phyloP scores from a whole-genome alignment of 1,139 yeast species.

The Meyerozyma athensensis region DNA sequence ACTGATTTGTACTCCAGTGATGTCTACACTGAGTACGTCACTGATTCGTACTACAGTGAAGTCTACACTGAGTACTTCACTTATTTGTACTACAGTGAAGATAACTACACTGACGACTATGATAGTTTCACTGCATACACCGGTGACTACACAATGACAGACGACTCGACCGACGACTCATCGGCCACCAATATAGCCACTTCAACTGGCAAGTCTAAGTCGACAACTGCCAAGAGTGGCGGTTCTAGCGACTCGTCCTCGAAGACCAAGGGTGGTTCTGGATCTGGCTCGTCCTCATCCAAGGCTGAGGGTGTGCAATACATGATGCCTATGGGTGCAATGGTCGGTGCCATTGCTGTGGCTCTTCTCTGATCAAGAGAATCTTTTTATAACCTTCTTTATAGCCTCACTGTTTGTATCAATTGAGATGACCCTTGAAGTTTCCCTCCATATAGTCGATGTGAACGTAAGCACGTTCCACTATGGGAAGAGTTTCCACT shows the following conservation, averaged over 20 bases:
- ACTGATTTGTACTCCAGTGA: neutral
- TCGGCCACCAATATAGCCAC: neutral
- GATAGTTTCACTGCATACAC: conserved; percentile 1
- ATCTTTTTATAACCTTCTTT: neutral
- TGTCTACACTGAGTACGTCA: neutral
- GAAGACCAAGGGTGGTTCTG: conserved; percentile 5
- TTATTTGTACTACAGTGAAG: neutral
- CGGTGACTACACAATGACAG: conserved; percentile 4
- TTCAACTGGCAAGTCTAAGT: conserved; percentile 5
- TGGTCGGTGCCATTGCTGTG: conserved; percentile 14
- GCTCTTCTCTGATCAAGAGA: conserved; percentile 11
- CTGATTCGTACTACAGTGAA: neutral
- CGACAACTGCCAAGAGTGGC: conserved; percentile 4
- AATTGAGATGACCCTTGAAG: conserved; percentile 43
- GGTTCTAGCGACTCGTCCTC: conserved; percentile 4
- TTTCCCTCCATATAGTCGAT: conserved; percentile 63
- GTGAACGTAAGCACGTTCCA: conserved; percentile 79
- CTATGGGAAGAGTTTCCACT: conserved; percentile 68
- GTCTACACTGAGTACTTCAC: too few relatives aligned
- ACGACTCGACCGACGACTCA: conserved; percentile 1
- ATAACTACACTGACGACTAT: conserved; percentile 1
- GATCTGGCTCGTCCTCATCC: conserved; percentile 5
- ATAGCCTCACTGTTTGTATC: conserved; percentile 2
- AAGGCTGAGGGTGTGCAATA: conserved; percentile 8
- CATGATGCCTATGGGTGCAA: conserved; percentile 15